Percentiles rank a stretch among this genome's conserved stretches.
These are phyloP conservation scores for Colletotrichum sp. DNA, from an alignment of 2,329 filamentous ascomycete species.

Conservation along the genomic window DNA sequence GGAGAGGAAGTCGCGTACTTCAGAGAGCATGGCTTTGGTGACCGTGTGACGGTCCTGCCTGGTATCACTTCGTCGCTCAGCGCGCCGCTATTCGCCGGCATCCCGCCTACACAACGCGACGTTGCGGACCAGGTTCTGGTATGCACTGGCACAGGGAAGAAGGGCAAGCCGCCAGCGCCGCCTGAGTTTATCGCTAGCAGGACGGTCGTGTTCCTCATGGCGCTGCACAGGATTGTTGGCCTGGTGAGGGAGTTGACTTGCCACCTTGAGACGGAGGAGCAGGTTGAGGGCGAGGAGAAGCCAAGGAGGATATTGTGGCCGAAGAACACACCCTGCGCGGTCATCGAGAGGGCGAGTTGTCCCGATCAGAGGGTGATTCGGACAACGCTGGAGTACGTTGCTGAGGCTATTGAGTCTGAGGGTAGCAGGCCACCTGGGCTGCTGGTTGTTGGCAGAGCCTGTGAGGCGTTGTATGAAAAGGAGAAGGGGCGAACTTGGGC, in stretches of 20 bases:
- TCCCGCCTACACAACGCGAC: slow-evolving; percentile 87
- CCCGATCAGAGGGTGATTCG: slow-evolving; percentile 92
- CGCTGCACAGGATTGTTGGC: slow-evolving; percentile 80
- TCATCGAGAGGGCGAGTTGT: slow-evolving; percentile 92
- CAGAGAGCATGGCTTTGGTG: slow-evolving; percentile 70
- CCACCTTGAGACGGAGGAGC: slow-evolving; percentile 34
- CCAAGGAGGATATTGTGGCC: slow-evolving; percentile 67
- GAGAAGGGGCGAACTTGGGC: slow-evolving; percentile 72
- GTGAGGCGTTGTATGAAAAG: slow-evolving; percentile 73
- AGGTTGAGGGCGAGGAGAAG: slow-evolving; percentile 30
- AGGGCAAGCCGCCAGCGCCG: slow-evolving; percentile 81
- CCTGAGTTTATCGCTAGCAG: slow-evolving; percentile 78
- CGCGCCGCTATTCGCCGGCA: slow-evolving; percentile 85
- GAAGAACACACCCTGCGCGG: slow-evolving; percentile 81
- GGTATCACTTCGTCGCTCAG: slow-evolving; percentile 89
- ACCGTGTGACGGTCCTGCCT: slow-evolving; percentile 74
- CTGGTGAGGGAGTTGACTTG: slow-evolving; percentile 74
- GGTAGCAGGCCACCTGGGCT: slow-evolving; percentile 89
- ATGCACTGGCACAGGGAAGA: slow-evolving; percentile 95
- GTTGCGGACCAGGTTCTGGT: slow-evolving; percentile 92
- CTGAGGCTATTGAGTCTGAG: slow-evolving; percentile 83
- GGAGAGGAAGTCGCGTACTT: slow-evolving; percentile 94
- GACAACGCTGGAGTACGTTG: slow-evolving; percentile 81
- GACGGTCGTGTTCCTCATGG: slow-evolving; percentile 95
- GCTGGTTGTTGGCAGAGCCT: slow-evolving; percentile 84